These are phyloP conservation scores for Ceratocystis albifundus DNA, from an alignment of 2,329 filamentous ascomycete genomes.

Conservation along the genomic window DNA sequence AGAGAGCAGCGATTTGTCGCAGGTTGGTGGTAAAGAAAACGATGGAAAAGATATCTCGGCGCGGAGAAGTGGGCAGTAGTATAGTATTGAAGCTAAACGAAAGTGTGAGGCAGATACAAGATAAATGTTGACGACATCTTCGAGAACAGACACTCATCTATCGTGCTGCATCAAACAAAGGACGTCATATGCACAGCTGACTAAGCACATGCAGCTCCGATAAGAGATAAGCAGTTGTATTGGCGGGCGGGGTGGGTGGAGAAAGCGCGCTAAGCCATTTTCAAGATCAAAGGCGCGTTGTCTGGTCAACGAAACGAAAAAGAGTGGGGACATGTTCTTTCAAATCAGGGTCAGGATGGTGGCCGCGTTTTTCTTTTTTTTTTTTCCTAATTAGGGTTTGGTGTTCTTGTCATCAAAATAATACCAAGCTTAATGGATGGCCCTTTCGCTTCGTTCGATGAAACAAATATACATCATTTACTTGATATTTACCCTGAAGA, in stretches of 20 bases:
- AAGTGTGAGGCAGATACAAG: too few relatives aligned
- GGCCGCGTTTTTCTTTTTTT: constrained; percentile 8
- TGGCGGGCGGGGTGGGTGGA: constrained; percentile 10
- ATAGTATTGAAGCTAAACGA: neutral
- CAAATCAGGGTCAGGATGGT: neutral
- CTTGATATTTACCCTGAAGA: too few relatives aligned
- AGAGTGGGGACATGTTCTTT: constrained; percentile 12
- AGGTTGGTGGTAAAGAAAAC: too few relatives aligned
- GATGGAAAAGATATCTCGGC: too few relatives aligned
- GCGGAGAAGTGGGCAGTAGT: too few relatives aligned
- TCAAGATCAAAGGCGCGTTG: constrained; percentile 13
- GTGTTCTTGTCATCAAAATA: constrained; percentile 2
- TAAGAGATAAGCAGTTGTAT: constrained; percentile 15
- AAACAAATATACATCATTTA: neutral
- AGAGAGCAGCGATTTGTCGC: neutral
- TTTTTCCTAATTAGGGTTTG: constrained; percentile 3
- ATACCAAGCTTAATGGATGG: constrained; percentile 7
- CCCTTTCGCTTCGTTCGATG: neutral
- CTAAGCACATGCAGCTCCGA: constrained; percentile 9
- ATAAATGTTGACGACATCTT: too few relatives aligned
- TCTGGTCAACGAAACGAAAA: constrained; percentile 17
- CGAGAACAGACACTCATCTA: neutral
- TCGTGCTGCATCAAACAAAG: constrained; percentile 1
- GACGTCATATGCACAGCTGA: constrained; percentile 22
- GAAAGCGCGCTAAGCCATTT: neutral